Base-by-base conservation (phyloP, 1,284 basidiomycete species). In the Termitomyces sp. region DNA sequence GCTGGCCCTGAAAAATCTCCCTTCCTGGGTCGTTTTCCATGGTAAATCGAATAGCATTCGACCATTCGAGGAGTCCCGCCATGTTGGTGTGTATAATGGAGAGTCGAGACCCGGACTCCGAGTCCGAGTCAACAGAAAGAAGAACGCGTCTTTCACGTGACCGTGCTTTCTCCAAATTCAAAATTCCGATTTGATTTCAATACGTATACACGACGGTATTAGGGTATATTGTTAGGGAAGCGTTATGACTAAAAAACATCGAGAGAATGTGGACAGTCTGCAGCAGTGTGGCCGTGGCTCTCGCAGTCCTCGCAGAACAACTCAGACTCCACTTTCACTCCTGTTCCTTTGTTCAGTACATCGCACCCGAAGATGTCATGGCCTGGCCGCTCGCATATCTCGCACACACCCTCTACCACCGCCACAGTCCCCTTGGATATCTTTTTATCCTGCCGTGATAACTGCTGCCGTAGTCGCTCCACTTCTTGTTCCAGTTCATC, bases 401-500 rank as follows among this genome's bases (percentile, higher is more conserved):
- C 91, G 68, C 91, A 93, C 6, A 86, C 76, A 10, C 57, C 60
- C 18, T 62, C 60, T 21, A 50, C 50, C 33, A 58, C 57, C 8
- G 80, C 81, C 5, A 60, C 66, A 52, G 71, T 72, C 34, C 68
- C 72, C 65, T 81, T 85, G 31, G 79, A 79, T 4, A 73, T 68
- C 62, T 85, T 84, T 67, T 80, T 86, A 13, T 41, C 41, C 56
- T 80, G 75, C 44, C 80, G 77, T 6, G 78, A 64, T 39, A 86
- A 68, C 60, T 84, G 86, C 19, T 86, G 84, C 61, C 89, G 88
- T 43, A 90, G 72, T 3, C 81, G 79, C 58, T 90, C 83, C 37
- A 95, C 70, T 63, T 93, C 90, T 61, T 84, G 84, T 66, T 96
- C 93, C 35, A 97, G 83, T 64, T 95, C 93, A 65, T 94, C 93